These are phyloP conservation scores for Boletus reticulatus DNA, from an alignment of 768 basidiomycete species.

Conservation along the genomic window DNA sequence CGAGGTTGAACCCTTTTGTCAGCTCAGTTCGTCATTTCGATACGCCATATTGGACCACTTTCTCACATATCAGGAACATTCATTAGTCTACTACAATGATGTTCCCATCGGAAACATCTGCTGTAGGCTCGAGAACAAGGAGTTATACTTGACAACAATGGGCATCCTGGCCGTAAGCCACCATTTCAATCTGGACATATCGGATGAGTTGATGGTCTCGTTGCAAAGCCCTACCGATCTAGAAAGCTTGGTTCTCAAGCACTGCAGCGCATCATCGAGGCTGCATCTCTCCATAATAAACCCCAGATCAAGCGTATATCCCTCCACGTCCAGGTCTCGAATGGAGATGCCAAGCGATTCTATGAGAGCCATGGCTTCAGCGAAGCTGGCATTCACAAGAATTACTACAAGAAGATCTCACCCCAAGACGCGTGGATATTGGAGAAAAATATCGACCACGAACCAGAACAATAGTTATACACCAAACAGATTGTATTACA, in stretches of 20 bases:
- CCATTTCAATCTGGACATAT: constrained; percentile 8
- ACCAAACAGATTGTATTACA: constrained; percentile 26
- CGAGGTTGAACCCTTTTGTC: constrained; percentile 83
- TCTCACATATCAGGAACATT: constrained; percentile 26
- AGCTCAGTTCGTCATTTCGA: constrained; percentile 64
- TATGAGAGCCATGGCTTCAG: constrained; percentile 83
- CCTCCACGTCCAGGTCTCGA: constrained; percentile 87
- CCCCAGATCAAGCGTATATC: constrained; percentile 69
- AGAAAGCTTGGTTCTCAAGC: constrained; percentile 71
- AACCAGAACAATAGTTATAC: constrained; percentile 24
- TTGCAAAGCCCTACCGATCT: constrained; percentile 76
- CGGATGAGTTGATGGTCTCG: constrained; percentile 12
- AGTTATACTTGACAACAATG: constrained; percentile 85
- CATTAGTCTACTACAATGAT: constrained; percentile 87
- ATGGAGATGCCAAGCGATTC: constrained; percentile 71
- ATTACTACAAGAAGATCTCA: constrained; percentile 88
- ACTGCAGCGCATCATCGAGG: constrained; percentile 62
- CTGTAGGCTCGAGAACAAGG: constrained; percentile 73
- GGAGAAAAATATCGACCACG: constrained; percentile 51
- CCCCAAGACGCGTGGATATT: constrained; percentile 88
- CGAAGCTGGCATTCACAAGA: constrained; percentile 60
- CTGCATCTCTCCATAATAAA: constrained; percentile 57
- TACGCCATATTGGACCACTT: constrained; percentile 7
- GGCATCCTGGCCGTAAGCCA: constrained; percentile 78
- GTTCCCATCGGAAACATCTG: constrained; percentile 88